Base-by-base conservation (phyloP, 1,284 basidiomycete genomes). In the Amylostereum chailletii region DNA sequence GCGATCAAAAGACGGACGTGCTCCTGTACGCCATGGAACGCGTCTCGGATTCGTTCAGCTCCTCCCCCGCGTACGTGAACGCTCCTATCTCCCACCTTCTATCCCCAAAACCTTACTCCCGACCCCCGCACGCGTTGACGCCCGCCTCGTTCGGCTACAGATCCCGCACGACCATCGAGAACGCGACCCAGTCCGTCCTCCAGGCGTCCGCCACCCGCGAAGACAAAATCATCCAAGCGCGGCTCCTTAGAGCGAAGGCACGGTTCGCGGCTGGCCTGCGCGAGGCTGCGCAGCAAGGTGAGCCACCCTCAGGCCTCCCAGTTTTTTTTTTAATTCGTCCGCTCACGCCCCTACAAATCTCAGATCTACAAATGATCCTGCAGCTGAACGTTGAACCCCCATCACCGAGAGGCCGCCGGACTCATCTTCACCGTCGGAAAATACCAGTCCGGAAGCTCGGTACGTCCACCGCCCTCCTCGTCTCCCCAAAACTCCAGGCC, bases 151-250 rank as follows among this genome's bases (percentile, higher is more conserved):
- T 46, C 44, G n/a, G n/a, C n/a, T n/a, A 43, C 52, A 81, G 75
- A 52, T 80, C 74, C 63, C 76, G 78, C 67, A 74, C 74, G 26
- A 70, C 79, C 62, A 76, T 85, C 66, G 83, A 86, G 67, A 86
- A 85, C 61, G 82, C 81, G 48, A 79, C 84, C 53, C 77, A 84
- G 64, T 83, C 82, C 9, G 80, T 81, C 58, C 69, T 86, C 40
- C 72, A 76, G 53, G 71, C 83, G 45, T 68, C 72, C 31, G 74
- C 74, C 26, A 65, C 81, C 43, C 70, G 75, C 41, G 64, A 74
- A n/a, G 68, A 72, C 56, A 76, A 74, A 49, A 64, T 76, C 27
- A 74, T 79, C 42, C 76, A 75, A 60, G 81, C 81, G 47, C 74
- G 79, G 52, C 71, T 86, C 45, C 62, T 86, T 47, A 75, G 83